Evolutionary conservation across 176 grass and related monocot species (phyloP).

Genomic region (Triticum dicoccoides): DNA sequence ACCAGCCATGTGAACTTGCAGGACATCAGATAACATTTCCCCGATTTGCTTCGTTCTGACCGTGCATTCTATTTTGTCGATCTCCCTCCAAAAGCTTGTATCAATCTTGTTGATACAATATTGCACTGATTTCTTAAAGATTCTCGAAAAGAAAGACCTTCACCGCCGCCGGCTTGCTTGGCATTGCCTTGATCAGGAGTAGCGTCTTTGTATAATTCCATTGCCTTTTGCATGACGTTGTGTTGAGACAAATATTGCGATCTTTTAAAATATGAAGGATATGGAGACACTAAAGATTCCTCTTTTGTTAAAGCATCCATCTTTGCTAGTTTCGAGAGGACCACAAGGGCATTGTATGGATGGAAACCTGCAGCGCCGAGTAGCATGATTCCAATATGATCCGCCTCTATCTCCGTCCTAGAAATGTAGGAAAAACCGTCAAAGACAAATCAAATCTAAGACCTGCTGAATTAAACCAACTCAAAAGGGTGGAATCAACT

Average conservation of each 20-base stretch:
- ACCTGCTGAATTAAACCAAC: not conserved
- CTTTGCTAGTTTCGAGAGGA: not conserved
- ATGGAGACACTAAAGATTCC: no score
- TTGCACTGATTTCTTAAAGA: no score
- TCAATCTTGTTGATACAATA: no score
- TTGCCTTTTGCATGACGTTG: not conserved
- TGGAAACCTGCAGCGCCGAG: not conserved
- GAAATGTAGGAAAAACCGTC: not conserved
- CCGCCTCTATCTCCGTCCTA: not conserved
- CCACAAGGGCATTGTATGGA: not conserved
- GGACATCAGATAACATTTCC: no score
- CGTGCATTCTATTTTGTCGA: no score
- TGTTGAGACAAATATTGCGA: not conserved
- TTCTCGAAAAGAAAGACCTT: not conserved
- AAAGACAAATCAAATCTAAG: not conserved
- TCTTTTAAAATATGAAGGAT: not conserved
- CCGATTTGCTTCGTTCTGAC: no score
- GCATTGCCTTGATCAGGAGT: not conserved
- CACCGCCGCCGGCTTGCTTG: not conserved
- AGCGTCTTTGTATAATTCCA: not conserved
- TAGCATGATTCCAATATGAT: not conserved
- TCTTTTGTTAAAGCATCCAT: not conserved
- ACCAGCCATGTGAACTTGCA: no score
- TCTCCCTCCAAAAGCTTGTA: no score
- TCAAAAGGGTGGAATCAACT: not conserved